These are phyloP conservation scores for Epicoccum sorghinum DNA, from an alignment of 2,329 filamentous ascomycete species.

Conservation along the genomic window DNA sequence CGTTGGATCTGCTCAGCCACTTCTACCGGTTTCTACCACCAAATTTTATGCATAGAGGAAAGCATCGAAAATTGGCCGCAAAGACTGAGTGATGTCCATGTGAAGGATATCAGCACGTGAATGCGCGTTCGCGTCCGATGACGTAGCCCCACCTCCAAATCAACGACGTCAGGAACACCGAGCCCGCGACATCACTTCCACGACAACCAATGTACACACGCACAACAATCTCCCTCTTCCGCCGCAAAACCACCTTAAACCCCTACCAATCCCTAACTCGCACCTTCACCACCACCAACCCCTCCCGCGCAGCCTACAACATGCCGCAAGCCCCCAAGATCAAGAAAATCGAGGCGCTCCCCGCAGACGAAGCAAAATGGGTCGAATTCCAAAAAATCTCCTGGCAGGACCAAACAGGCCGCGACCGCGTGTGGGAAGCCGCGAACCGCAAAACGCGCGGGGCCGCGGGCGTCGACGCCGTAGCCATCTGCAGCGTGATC, in stretches of 20 bases:
- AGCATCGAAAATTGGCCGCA: too few relatives aligned
- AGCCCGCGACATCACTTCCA: neutral
- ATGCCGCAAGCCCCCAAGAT: slow-evolving; percentile 43
- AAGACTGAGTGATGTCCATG: neutral
- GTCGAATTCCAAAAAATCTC: slow-evolving; percentile 62
- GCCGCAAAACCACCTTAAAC: neutral
- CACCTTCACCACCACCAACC: slow-evolving; percentile 21
- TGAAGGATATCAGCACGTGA: neutral
- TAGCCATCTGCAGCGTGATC: slow-evolving; percentile 64
- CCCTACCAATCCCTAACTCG: neutral
- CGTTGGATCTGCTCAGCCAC: neutral
- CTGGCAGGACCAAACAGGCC: slow-evolving; percentile 55
- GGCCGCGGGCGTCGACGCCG: slow-evolving; percentile 64
- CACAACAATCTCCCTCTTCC: neutral
- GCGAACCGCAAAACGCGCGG: slow-evolving; percentile 59
- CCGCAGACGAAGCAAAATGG: slow-evolving; percentile 62
- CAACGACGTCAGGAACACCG: slow-evolving; percentile 10
- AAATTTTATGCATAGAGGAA: too few relatives aligned
- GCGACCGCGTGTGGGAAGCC: slow-evolving; percentile 57
- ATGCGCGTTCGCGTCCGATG: slow-evolving; percentile 8
- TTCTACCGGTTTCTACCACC: too few relatives aligned
- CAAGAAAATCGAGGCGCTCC: slow-evolving; percentile 53
- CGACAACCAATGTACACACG: slow-evolving; percentile 14
- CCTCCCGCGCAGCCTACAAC: slow-evolving; percentile 34
- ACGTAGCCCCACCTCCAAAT: neutral